Percentiles rank a stretch among this genome's conserved stretches.
These are phyloP conservation scores for Colletotrichum sp. DNA, from an alignment of 2,329 filamentous ascomycete species.

Conservation along the genomic window DNA sequence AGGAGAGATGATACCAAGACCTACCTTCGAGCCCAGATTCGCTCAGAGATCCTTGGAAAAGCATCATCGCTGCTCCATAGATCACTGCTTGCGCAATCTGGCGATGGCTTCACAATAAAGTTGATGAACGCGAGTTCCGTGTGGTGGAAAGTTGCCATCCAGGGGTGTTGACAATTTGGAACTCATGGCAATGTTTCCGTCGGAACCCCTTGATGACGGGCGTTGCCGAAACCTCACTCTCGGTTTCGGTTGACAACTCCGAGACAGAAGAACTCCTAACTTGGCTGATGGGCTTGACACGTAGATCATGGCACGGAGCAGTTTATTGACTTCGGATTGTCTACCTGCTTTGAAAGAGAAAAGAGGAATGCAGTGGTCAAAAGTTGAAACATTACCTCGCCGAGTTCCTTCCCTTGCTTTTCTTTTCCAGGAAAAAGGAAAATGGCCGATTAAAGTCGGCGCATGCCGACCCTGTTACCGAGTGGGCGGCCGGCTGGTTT, in stretches of 20 bases:
- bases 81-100: background rate
- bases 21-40: background rate
- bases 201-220: background rate
- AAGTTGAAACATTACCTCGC: background rate
- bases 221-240: background rate
- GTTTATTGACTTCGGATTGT: background rate
- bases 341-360: background rate
- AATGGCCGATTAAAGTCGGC: background rate
- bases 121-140: background rate
- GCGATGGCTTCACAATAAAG: background rate
- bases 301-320: slow-evolving; percentile 2
- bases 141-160: background rate
- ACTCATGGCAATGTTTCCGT: background rate
- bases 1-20: background rate
- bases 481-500: background rate
- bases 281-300: background rate
- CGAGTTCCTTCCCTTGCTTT: background rate
- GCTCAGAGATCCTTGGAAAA: background rate
- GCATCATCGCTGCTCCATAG: background rate
- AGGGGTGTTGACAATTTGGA: background rate
- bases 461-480: background rate
- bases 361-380: background rate
- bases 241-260: background rate
- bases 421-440: background rate
- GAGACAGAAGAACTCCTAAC: background rate